Evolutionary conservation across 805 yeast genomes (phyloP), one percentile per base, ranked within the genome.

Genomic region (Wickerhamomyces chambardii): DNA sequence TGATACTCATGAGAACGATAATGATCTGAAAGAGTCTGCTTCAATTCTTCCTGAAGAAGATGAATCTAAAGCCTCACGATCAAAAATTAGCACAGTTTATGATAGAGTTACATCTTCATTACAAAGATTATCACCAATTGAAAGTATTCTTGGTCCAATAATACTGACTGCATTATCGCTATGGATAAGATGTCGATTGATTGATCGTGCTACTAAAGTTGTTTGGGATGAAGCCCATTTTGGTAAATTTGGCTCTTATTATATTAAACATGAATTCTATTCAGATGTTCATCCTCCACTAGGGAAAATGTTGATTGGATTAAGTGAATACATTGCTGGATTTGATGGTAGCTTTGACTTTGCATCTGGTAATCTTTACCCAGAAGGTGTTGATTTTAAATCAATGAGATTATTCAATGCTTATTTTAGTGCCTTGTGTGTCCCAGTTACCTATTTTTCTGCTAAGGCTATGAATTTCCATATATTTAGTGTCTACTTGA

Each of bases 211-310:
- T 38, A 56, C 70, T 34, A 67, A 65, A 36, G 90, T 84, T 32
- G 80, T 82, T 8, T 84, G 95, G 95, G 95, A 84, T 61, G 95
- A 84, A 56, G 92, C 94, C 6, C 95, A 84, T 64, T 84, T 84
- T 55, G 95, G 92, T 30, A 82, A 81, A 54, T 84, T 84, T 54
- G 94, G 94, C 31, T 78, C 90, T 4, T 77, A 82, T 49, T 84
- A 84, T 56, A 61, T 82, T 44, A 72, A 78, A 55, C 86, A 78
- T 50, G 87, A 83, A 48, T 82, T 83, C 52, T 84, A 84, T 50
- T 85, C 78, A 47, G 95, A 84, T 60, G 94, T 84, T 22, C 95
- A 84, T 52, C 95, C 95, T 16, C 94, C 94, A 2, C 65, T 84
- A 46, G 95, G 92, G 9, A 84, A 84, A 50, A 75, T 84, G 79